Base-by-base conservation (phyloP, 306 rosid genomes). In the Vigna radiata region DNA sequence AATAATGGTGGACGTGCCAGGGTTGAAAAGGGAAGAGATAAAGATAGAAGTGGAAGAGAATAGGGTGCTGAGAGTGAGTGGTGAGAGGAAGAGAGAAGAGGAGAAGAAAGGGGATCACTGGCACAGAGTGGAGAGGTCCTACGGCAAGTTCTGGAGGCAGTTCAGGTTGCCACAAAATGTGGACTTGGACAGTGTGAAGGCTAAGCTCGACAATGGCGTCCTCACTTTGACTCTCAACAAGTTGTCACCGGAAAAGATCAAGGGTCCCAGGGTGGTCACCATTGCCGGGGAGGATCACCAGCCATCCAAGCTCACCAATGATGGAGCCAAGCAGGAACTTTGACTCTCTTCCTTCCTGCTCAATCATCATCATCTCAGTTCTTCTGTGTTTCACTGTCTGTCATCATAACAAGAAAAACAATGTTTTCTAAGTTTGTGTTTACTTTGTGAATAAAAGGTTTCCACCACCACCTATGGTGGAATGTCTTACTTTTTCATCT, bases 121-220 rank as follows among this genome's bases (percentile, higher is more conserved):
- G 91, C 91, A 89, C 37, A 75, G 93, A 12, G 77, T 89, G 6
- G 93, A 91, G 76, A 82, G 93, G 66, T 74, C 88, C 1, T 83
- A 72, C 23, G 96, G 96, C 5, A 89, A 84, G 72, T 91, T 91
- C 50, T 87, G 90, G 91, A 87, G 96, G 71, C 89, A 81, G 78
- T 91, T 91, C 58, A 81, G 79, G 79, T 16, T 91, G 72, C 96
- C 93, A 3, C 83, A 85, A 5, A 86, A 89, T 64, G 90, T 79
- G 73, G 88, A 91, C 74, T 60, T 89, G 81, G 91, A 89, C 59
- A 77, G 88, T 48, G 85, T 91, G 1, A 78, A 83, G 58, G 90
- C 96, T 37, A 86, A 77, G 86, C 19, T 91, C 76, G 86, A 87
- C 37, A 83, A 87, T 68, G 96, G 96, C 8, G 93, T 86, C 37